These are phyloP conservation scores for Amaranthus cruentus DNA, from an alignment of 148 eudicot species.

Conservation along the genomic window DNA sequence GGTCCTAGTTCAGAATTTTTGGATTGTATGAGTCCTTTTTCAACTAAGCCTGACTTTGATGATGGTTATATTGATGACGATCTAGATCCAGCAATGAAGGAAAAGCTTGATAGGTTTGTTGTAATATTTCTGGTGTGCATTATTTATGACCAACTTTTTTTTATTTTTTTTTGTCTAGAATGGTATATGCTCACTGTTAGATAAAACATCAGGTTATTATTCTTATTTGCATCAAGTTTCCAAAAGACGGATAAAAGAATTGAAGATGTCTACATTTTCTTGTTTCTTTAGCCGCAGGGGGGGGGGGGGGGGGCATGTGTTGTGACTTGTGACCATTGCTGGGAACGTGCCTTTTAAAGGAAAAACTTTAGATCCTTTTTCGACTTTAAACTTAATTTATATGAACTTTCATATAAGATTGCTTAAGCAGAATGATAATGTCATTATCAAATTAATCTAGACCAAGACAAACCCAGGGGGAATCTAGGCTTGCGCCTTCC, in stretches of 20 bases:
- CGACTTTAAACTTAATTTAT: too few species aligned
- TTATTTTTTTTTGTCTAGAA: too few species aligned
- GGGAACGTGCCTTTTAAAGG: too few species aligned
- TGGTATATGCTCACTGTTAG: background rate
- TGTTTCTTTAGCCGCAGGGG: background rate
- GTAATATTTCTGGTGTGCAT: background rate
- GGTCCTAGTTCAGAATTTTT: conserved; percentile 19
- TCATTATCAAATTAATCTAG: too few species aligned
- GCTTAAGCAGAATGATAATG: too few species aligned
- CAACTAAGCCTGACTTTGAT: conserved; percentile 29
- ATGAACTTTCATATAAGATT: too few species aligned
- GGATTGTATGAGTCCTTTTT: too few species aligned
- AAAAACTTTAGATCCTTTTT: too few species aligned
- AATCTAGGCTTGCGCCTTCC: too few species aligned
- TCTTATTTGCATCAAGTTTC: background rate
- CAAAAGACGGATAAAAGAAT: background rate
- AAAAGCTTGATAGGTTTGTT: conserved; percentile 71
- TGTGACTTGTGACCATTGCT: too few species aligned
- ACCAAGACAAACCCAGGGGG: too few species aligned
- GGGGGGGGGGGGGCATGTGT: too few species aligned
- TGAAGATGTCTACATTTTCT: background rate
- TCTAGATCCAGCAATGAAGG: conserved; percentile 73
- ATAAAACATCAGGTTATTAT: background rate
- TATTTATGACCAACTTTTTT: background rate
- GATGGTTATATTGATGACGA: conserved; percentile 52